Conservation (phyloP, 768 basidiomycete species). For the Podaxis rugospora region DNA sequence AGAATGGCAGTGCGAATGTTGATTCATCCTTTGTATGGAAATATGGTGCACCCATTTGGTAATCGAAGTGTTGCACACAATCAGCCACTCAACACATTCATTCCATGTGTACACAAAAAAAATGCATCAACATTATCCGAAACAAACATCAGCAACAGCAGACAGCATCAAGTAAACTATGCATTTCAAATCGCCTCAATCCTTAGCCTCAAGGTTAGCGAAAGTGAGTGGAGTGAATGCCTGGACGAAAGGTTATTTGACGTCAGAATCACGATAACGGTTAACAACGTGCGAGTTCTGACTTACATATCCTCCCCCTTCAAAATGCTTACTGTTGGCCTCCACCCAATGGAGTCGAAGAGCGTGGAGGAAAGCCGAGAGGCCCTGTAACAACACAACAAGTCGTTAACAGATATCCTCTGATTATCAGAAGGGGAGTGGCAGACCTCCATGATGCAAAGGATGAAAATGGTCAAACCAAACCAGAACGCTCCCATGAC, state of each 20-base stretch:
- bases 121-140: neutral
- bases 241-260: slow-evolving; percentile 24
- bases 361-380: slow-evolving; percentile 95
- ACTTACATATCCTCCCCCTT: slow-evolving; percentile 86
- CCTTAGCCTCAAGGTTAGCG: slow-evolving; percentile 33
- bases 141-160: neutral
- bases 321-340: slow-evolving; percentile 94
- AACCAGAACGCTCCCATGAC: slow-evolving; percentile 77
- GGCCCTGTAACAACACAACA: slow-evolving; percentile 49
- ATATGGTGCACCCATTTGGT: neutral
- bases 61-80: neutral
- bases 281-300: slow-evolving; percentile 11
- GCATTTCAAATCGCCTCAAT: slow-evolving; percentile 20
- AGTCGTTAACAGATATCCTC: neutral
- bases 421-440: neutral
- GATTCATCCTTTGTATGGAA: neutral
- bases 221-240: slow-evolving; percentile 48
- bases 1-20: neutral
- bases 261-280: slow-evolving; percentile 19
- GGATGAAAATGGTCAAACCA: slow-evolving; percentile 61
- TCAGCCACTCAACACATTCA: slow-evolving; percentile 1
- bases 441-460: slow-evolving; percentile 95
- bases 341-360: slow-evolving; percentile 98
- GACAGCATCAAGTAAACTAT: neutral
- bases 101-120: neutral